Evolutionary conservation across 176 grass and related monocot genomes (phyloP).

Genomic region (Phoenix dactylifera): DNA sequence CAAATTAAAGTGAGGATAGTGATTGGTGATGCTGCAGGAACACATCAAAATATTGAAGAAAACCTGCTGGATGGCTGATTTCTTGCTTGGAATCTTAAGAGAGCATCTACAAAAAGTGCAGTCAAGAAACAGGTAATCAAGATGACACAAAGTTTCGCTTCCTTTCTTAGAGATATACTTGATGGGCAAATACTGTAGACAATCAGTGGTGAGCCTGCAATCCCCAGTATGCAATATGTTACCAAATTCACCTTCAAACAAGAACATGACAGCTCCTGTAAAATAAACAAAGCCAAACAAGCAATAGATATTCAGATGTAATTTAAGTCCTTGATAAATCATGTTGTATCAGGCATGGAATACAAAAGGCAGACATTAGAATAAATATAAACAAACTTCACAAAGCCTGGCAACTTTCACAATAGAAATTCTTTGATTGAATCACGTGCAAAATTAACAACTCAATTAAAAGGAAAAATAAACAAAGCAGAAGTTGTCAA

Average conservation of each 20-base stretch:
- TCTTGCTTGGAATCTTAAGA: conserved; percentile 67
- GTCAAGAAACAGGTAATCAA: conserved; percentile 74
- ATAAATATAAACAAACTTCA: no score
- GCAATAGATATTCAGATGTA: no score
- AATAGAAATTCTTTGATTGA: no score
- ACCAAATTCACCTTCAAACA: conserved; percentile 83
- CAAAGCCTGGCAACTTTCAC: no score
- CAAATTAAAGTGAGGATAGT: conserved; percentile 15
- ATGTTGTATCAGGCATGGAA: no score
- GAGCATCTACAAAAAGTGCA: conserved; percentile 78
- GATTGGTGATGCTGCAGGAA: conserved; percentile 13
- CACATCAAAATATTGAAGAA: neutral
- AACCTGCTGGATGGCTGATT: conserved; percentile 83
- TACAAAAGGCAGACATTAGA: no score
- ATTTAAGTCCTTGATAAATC: no score
- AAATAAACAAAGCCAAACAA: neutral
- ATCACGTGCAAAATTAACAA: no score
- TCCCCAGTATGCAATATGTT: conserved; percentile 80
- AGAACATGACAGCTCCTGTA: conserved; percentile 76
- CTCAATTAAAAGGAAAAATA: no score
- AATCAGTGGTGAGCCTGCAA: conserved; percentile 59
- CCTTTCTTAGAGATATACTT: conserved; percentile 82
- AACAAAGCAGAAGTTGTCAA: no score
- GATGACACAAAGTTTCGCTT: conserved; percentile 31
- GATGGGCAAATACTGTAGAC: conserved; percentile 59